Evolutionary conservation across 1,284 basidiomycete genomes (phyloP).

Genomic region (Tausonia pullulans): DNA sequence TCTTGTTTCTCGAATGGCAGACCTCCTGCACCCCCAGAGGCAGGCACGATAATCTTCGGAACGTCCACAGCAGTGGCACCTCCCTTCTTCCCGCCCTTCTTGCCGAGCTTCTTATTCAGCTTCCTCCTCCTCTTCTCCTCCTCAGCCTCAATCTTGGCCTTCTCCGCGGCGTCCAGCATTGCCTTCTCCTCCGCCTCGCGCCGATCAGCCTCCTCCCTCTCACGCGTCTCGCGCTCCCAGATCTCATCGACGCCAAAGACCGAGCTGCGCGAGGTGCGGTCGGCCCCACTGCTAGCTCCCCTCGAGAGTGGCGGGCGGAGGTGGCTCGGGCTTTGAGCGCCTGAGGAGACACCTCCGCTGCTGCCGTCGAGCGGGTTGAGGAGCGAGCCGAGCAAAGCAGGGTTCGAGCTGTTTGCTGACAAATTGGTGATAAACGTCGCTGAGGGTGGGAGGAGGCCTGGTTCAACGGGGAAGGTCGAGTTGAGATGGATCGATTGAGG

Average conservation of each 20-base stretch:
- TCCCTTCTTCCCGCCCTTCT: neutral
- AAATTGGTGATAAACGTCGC: neutral
- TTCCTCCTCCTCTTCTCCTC: conserved; percentile 10
- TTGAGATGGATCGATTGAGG: conserved; percentile 11
- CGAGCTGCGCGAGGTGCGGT: neutral
- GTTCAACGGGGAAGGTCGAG: conserved; percentile 7
- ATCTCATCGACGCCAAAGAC: conserved; percentile 15
- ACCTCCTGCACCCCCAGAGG: neutral
- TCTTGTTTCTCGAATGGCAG: neutral
- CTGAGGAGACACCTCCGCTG: neutral
- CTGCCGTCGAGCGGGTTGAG: neutral
- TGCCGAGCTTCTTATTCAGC: conserved; percentile 3
- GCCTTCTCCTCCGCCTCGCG: neutral
- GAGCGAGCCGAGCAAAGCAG: neutral
- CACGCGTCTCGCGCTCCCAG: conserved; percentile 14
- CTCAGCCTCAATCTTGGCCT: neutral
- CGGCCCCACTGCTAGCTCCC: neutral
- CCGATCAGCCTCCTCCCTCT: conserved; percentile 10
- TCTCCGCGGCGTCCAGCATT: neutral
- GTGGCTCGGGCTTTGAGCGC: too few relatives aligned
- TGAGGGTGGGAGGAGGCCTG: neutral
- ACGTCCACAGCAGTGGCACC: neutral
- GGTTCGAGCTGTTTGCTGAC: neutral
- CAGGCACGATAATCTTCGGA: neutral
- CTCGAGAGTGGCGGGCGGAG: too few relatives aligned